Evolutionary conservation across 192 early-diverging fungal genomes (phyloP), one percentile per base, ranked within the genome.

Genomic region (Phlyctochytrium arcticum): DNA sequence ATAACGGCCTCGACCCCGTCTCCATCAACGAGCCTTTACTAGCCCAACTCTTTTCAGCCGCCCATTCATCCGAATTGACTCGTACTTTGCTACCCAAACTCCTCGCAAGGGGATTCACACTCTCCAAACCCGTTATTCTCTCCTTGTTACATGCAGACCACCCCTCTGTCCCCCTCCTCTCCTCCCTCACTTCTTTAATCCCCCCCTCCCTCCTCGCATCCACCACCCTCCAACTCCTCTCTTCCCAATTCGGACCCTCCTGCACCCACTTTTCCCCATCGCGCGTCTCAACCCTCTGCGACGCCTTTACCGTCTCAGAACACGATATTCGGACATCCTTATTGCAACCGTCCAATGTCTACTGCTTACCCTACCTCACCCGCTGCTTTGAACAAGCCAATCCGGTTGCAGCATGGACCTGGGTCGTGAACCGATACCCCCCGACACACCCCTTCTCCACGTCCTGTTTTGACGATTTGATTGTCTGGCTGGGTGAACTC

Each of bases 331-430:
- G 26, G 4, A 57, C 48, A 5, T 12, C 34, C n/a, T 48, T 66
- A 32, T 66, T 66, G 17, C 59, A 61, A 27, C 59, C 59, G 6
- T 9, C 34, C 7, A 33, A 23, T 17, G 39, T 44, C 12, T 44
- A 44, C 39, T 15, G 42, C 10, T 30, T 61, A 33, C 59, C 59
- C 23, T 64, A 54, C 31, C 35, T 19, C 24, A 68, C 60, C 5
- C 67, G 67, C 6, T 68, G 67, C 36, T 68, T 47, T 31, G 57
- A 60, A 49, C 67, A 68, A 37, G 48, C 27, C 10, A 24, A 68
- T 26, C 67, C 67, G 5, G 32, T 42, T 24, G 21, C 55, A 29
- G 48, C 44, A 10, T 68, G 67, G 67, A 34, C 9, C 9, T 61
- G 58, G 57, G 32, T 68, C 12, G 36, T 68, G n/a, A 19, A 60